A percentile compares a stretch with the other conserved stretches of the same genome.
These are phyloP conservation scores for Dentipellis sp. DNA, from an alignment of 768 basidiomycete genomes.

Conservation along the genomic window DNA sequence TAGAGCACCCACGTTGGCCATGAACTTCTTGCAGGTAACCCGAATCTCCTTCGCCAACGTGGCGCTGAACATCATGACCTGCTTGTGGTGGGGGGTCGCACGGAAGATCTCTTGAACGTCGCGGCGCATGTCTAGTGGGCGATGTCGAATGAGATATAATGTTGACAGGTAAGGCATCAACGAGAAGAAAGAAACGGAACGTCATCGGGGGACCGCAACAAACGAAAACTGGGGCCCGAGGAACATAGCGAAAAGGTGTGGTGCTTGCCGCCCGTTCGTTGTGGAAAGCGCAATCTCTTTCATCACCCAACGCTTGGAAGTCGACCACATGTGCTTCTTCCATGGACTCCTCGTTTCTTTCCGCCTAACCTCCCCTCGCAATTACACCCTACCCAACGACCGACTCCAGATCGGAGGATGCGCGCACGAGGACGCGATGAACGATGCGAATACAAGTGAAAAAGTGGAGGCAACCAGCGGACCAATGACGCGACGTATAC, in stretches of 20 bases:
- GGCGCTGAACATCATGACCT: conserved; percentile 99
- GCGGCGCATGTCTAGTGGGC: conserved; percentile 97
- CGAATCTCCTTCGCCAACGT: conserved; percentile 96
- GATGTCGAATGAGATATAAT: conserved; percentile 57
- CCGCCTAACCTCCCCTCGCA: conserved; percentile 1
- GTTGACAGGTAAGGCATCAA: conserved; percentile 41
- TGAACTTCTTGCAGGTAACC: conserved; percentile 98
- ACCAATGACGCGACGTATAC: conserved; percentile 17
- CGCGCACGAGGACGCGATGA: conserved; percentile 15
- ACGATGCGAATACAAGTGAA: conserved; percentile 32
- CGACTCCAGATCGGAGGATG: conserved; percentile 13
- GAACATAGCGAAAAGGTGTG: conserved; percentile 3
- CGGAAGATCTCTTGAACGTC: conserved; percentile 99
- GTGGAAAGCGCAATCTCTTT: background rate
- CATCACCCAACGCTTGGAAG: background rate
- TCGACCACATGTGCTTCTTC: background rate
- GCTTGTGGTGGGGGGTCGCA: conserved; percentile 97
- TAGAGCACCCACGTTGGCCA: conserved; percentile 77
- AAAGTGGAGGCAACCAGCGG: conserved; percentile 35
- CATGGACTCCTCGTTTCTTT: background rate
- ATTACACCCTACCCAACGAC: conserved; percentile 14
- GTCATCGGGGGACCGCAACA: conserved; percentile 22
- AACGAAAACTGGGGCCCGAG: conserved; percentile 13
- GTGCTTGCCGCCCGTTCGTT: background rate
- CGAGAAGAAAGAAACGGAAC: conserved; percentile 40